A percentile compares a stretch with the other conserved stretches of the same genome.
These are phyloP conservation scores for Pinus taeda DNA, from an alignment of 75 land plant species.

Conservation along the genomic window DNA sequence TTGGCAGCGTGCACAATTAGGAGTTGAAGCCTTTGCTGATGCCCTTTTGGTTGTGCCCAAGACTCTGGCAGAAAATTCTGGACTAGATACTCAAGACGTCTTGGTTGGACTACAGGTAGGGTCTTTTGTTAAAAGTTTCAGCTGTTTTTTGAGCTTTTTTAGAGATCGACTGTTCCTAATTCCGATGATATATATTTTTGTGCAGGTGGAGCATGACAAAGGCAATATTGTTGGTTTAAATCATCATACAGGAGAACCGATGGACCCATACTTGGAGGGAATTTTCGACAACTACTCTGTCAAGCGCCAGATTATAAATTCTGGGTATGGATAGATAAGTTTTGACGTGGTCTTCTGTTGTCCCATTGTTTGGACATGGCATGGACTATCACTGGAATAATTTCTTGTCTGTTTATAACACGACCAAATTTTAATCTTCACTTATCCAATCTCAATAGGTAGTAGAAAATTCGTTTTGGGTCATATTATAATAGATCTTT, in stretches of 20 bases:
- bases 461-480: not conserved
- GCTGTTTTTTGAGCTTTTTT: not conserved
- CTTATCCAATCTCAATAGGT: not conserved
- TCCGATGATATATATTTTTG: not conserved
- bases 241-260: conserved; percentile 85
- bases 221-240: conserved; percentile 92
- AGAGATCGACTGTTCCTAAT: not conserved
- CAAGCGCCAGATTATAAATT: conserved; percentile 94
- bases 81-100: conserved; percentile 97
- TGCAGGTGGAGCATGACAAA: conserved; percentile 87
- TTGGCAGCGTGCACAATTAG: conserved; percentile 90
- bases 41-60: conserved; percentile 94
- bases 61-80: conserved; percentile 96
- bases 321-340: conserved; percentile 52
- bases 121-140: not conserved
- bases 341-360: not conserved
- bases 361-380: not conserved
- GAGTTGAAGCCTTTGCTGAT: conserved; percentile 98
- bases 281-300: conserved; percentile 97
- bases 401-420: not conserved
- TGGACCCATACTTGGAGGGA: conserved; percentile 95
- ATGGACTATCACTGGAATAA: not conserved
- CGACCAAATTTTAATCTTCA: not conserved
- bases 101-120: conserved; percentile 76
- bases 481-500: not conserved